Evolutionary conservation across 345 rosid species (phyloP), one percentile per base, ranked within the genome.

Genomic region (Eucalyptus pumila): DNA sequence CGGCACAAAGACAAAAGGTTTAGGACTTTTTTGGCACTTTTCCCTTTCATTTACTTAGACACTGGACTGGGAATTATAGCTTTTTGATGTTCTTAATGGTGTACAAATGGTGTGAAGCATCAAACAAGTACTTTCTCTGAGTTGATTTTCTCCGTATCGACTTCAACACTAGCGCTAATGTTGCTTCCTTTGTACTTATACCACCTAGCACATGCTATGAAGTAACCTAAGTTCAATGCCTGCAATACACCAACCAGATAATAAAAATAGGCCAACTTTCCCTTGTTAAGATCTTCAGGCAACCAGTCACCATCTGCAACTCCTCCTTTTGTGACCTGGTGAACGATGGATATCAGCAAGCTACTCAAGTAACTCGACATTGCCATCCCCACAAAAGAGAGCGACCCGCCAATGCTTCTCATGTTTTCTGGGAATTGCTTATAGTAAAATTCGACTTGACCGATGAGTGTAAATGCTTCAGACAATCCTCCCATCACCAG

Each of bases 341-440:
- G 95, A 34, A 94, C 90, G 11, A 90, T 12, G 21, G 94, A 88
- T 56, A 93, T 89, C 89, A 94, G 27, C 40, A 92, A 80, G 76
- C 94, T 89, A 88, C 89, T 91, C 69, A 93, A 49, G n/a, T 93
- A 94, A 89, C 54, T 94, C 1, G 94, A 89, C 26, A 86, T 1
- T 26, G 94, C 94, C 9, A 88, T 3, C 27, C 92, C 93, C 42
- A 92, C 90, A 40, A 90, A 92, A 3, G 89, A 19, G 56, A 92
- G 91, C 14, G 95, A 89, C 5, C 89, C 93, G 2, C 88, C 94
- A 40, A 93, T 87, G 83, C 96, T 94, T 88, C 95, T 92, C 95
- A 93, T 92, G 88, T 93, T 92, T 69, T 93, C 96, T 0, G 96
- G 96, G 87, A 93, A 94, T 87, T 94, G 92, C 92, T 94, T 93